Base-by-base conservation (phyloP, 73 alveolate genomes). In the Effrenium voratum region DNA sequence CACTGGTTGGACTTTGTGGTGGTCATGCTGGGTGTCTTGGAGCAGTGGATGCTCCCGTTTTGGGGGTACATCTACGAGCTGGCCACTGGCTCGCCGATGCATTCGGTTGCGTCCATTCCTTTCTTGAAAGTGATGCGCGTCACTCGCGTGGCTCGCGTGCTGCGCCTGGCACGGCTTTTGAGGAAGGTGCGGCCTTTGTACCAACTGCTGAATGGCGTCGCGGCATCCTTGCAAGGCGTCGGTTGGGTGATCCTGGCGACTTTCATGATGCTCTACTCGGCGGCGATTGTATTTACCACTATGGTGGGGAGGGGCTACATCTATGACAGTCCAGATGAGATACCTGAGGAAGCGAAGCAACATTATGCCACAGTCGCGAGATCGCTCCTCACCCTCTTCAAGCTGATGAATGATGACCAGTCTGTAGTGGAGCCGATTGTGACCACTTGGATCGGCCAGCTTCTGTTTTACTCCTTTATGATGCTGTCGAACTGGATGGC, bases 371-470 rank as follows among this genome's bases (percentile, higher is more conserved):
- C 82, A 66, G 95, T 87, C 32, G 59, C 84, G 95, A 70, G 97
- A 41, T 90, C 81, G 3, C 68, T 90, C 75, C 66, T 90, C 76
- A 87, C 97, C 0, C 76, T 90, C 76, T 90, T 90, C 87, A 90
- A 90, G 75, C 45, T 90, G 87, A 90, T 90, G 97, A 90, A 90
- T n/a, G 97, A 90, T 55, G 97, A 90, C 75, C 97, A 90, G 87
- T 90, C 97, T 15, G 97, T 90, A 52, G 97, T 90, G 36, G 50
- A 26, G 32, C 73, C 60, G 87, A 68, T 90, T 44, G 46, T 90
- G 12, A 68, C 75, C 44, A 90, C 97, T 36, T 12, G 44, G 2
- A 52, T 57, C 5, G 87, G 97, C 45, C 97, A 90, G 43, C 66
- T 90, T 57, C 59, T 90, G 13, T 90, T 90, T 43, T 90, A 90